phyloP scores from a whole-genome alignment of 1,284 basidiomycete genomes.

The Cutaneotrichosporon spelunceum region DNA sequence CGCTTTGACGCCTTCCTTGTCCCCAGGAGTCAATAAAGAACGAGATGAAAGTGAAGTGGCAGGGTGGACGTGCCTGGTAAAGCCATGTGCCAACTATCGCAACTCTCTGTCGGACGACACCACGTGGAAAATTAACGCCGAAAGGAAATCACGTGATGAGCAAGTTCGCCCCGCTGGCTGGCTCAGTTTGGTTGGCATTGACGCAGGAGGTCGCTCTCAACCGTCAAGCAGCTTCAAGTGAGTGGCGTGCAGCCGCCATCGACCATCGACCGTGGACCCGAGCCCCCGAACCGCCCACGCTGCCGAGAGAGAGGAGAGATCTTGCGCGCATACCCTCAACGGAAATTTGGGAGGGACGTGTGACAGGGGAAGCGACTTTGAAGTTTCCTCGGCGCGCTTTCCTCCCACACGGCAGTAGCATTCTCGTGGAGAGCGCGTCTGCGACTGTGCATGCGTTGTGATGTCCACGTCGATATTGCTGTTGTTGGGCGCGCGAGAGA shows the following conservation, averaged over 20 bases:
- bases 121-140: background rate
- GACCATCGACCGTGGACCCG: slow-evolving; percentile 1
- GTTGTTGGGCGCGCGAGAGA: background rate
- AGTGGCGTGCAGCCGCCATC: slow-evolving; percentile 12
- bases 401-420: background rate
- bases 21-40: too few relatives aligned
- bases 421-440: background rate
- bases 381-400: background rate
- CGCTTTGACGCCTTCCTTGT: too few relatives aligned
- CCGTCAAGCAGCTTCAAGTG: slow-evolving; percentile 23
- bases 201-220: slow-evolving; percentile 10
- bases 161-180: background rate
- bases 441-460: background rate
- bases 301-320: background rate
- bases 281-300: slow-evolving; percentile 4
- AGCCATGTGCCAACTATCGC: background rate
- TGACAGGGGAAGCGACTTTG: background rate
- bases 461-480: background rate
- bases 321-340: background rate
- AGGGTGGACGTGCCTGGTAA: background rate
- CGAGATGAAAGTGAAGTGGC: too few relatives aligned
- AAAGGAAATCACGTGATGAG: background rate
- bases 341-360: background rate
- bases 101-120: background rate
- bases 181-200: slow-evolving; percentile 3